phyloP scores from a whole-genome alignment of 2,329 filamentous ascomycete genomes.

The Mycosphaerelloides madeirae region DNA sequence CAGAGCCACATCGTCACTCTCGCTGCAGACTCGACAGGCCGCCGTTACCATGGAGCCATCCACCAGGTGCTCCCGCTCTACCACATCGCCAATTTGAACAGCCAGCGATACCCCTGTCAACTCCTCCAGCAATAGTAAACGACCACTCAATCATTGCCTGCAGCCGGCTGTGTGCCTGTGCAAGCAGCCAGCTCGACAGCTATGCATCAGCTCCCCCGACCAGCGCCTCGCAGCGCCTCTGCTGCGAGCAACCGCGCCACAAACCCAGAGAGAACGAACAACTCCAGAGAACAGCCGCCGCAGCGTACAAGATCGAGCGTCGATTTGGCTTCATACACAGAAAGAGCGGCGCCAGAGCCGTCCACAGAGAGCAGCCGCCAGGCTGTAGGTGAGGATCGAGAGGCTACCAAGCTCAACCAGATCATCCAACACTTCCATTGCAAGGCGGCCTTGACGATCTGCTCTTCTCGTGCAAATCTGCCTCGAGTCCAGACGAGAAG shows the following conservation, averaged over 20 bases:
- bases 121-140: no score
- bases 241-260: slow-evolving; percentile 68
- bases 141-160: background rate
- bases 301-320: slow-evolving; percentile 52
- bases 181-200: background rate
- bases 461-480: slow-evolving; percentile 74
- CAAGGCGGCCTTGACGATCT: slow-evolving; percentile 78
- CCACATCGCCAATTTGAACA: slow-evolving; percentile 16
- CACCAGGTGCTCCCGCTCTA: slow-evolving; percentile 9
- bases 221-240: slow-evolving; percentile 66
- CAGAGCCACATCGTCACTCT: background rate
- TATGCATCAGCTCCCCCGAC: slow-evolving; percentile 89
- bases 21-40: slow-evolving; percentile 11
- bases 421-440: slow-evolving; percentile 94
- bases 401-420: slow-evolving; percentile 81
- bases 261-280: slow-evolving; percentile 66
- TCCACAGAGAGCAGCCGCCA: slow-evolving; percentile 36
- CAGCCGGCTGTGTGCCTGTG: no score
- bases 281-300: slow-evolving; percentile 59
- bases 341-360: slow-evolving; percentile 45
- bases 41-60: slow-evolving; percentile 23
- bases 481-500: slow-evolving; percentile 53
- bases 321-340: slow-evolving; percentile 46
- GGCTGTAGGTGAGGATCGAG: slow-evolving; percentile 50
- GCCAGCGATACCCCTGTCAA: background rate